Base-by-base conservation (phyloP, 495 filamentous ascomycete species). In the Haplographium delicatum region DNA sequence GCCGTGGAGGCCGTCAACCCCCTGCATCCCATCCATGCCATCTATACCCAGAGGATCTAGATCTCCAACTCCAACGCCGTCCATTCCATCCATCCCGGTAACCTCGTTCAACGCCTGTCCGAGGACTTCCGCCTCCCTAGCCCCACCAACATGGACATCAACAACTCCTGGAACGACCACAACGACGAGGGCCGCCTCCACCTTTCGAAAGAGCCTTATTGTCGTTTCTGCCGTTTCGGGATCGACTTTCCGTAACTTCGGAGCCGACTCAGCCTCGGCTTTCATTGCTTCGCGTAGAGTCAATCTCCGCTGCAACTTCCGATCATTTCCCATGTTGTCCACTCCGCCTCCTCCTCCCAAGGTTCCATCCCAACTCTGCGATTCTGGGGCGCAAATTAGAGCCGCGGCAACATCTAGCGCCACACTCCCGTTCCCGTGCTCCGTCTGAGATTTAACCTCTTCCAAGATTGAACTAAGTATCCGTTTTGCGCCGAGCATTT, bases 331-430 rank as follows among this genome's bases (percentile, higher is more conserved):
- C 26, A 25, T 1, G 19, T 5, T 27, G 35, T 22, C 11, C 19
- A 25, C 6, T 27, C 39, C 15, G 34, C 22, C n/a, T 16, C 25
- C 18, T 24, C 13, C 16, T 9, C 15, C 25, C 1, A 10, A 20
- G 26, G 22, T 35, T 11, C 35, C 5, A 35, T 69, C 47, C 71
- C 71, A 56, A 68, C 61, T 30, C 28, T 75, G 72, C 0, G 70
- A 68, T 44, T 81, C 78, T 0, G 83, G 88, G 1, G 88, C 80
- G 62, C 84, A 87, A 54, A 95, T 74, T 35, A 96, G 71, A 5
- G 83, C 76, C 0, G 79, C 76, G 2, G 79, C 83, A 26, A 95
- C 73, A 59, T 96, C 90, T 38, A 95, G 76, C 0, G 82, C 82
- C 1, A 85, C 64, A 45, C 79, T 73, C 11, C 76, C 78, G 54